phyloP scores from a whole-genome alignment of 2,329 filamentous ascomycete species.

The Ophiostoma australiae region DNA sequence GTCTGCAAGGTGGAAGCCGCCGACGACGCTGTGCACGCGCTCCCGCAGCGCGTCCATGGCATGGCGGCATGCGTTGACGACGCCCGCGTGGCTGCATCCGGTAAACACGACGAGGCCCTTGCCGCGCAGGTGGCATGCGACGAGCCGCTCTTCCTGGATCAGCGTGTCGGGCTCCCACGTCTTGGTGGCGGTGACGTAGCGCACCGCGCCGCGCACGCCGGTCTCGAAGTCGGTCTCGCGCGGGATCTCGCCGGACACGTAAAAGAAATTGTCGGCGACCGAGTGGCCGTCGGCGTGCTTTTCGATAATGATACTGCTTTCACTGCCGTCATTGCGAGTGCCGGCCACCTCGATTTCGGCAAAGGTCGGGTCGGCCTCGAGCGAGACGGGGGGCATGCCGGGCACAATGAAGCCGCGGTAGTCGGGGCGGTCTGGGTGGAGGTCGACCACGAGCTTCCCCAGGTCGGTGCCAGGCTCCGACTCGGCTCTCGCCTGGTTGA shows the following conservation, averaged over 20 bases:
- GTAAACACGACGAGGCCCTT: conserved; percentile 53
- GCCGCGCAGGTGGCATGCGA: conserved; percentile 52
- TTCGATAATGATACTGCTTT: neutral
- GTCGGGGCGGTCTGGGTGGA: conserved; percentile 50
- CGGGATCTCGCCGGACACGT: neutral
- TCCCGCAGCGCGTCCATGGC: conserved; percentile 32
- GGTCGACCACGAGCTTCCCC: conserved; percentile 39
- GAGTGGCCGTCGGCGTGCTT: neutral
- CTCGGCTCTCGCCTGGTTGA: conserved; percentile 39
- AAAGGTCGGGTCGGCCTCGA: conserved; percentile 50
- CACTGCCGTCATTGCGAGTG: neutral
- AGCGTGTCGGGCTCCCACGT: conserved; percentile 43
- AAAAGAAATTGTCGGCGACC: neutral
- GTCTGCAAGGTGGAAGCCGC: neutral
- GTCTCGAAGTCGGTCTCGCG: neutral
- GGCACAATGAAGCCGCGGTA: conserved; percentile 45
- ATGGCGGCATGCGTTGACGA: conserved; percentile 48
- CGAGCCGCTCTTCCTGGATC: conserved; percentile 49
- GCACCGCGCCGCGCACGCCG: neutral
- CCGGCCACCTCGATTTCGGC: conserved; percentile 33
- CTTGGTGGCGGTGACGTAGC: neutral
- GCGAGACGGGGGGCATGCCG: conserved; percentile 39
- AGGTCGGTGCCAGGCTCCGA: neutral
- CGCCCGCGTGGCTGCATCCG: conserved; percentile 52
- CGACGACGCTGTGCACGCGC: neutral